Percentiles rank a stretch among this genome's conserved stretches.
Conservation (phyloP, 495 filamentous ascomycete genomes). For the Xylaria cubensis region DNA sequence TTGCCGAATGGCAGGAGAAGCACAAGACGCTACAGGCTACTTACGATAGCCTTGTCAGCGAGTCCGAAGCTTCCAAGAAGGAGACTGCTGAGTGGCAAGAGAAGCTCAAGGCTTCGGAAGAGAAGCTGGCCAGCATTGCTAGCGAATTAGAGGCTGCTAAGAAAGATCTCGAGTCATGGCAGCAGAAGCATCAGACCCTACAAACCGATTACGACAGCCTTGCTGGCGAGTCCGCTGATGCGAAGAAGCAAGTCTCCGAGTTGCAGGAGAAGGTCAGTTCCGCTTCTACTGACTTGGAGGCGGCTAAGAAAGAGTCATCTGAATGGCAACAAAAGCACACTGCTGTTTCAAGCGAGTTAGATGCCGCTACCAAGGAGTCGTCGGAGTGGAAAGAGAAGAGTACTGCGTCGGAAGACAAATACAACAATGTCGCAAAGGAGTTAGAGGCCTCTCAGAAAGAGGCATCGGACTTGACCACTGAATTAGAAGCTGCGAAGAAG, state of each 20-base stretch:
- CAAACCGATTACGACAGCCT: constrained; percentile 14
- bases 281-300: constrained; percentile 12
- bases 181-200: constrained; percentile 21
- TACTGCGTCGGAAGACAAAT: constrained; percentile 1
- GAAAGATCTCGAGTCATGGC: constrained; percentile 14
- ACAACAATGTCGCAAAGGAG: neutral
- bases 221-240: constrained; percentile 13
- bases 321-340: constrained; percentile 26
- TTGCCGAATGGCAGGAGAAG: constrained; percentile 22
- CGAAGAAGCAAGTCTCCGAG: constrained; percentile 14
- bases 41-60: constrained; percentile 9
- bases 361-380: constrained; percentile 13
- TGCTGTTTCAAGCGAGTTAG: neutral
- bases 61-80: constrained; percentile 4
- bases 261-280: constrained; percentile 1
- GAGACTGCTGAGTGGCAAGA: constrained; percentile 14
- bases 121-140: constrained; percentile 9
- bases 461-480: neutral
- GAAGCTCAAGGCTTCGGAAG: constrained; percentile 16
- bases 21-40: constrained; percentile 20
- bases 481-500: constrained; percentile 22
- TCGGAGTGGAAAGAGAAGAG: constrained; percentile 18
- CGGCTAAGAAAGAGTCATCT: constrained; percentile 14
- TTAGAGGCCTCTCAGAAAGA: constrained; percentile 17
- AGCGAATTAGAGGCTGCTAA: constrained; percentile 12